Base-by-base conservation (phyloP, 2,329 filamentous ascomycete genomes). In the Daldinia sp. region DNA sequence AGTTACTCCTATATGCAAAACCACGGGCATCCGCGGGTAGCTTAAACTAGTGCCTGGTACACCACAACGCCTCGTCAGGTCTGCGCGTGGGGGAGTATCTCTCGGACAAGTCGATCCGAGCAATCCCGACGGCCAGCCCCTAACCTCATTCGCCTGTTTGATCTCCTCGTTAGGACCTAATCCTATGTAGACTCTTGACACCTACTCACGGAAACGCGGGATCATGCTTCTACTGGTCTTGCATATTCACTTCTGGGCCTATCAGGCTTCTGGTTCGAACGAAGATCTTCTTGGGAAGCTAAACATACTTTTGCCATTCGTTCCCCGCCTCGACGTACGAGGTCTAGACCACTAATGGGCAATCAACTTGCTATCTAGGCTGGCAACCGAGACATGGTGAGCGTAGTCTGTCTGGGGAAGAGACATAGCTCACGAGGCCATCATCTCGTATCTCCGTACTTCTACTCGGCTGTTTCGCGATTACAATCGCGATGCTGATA, bases 141-240 rank as follows among this genome's bases (percentile, higher is more conserved):
- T 35, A 46, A 35, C 41, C 65, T 67, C 58, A 59, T 53, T 57
- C 35, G 23, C 26, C 65, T 62, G 65, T 69, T 69, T 73, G 69
- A 50, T 61, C 23, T 39, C 28, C 12, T 20, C 54, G 18, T 63
- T 63, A 56, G 63, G 57, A 18, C 53, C 23, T 44, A 65, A 65
- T 15, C 33, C 15, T 63, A 18, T 46, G 35, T 63, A 50, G 63
- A 48, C 30, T 26, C 54, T 62, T 64, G 51, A 55, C 48, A 61
- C 15, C 64, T 72, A 58, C 59, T 60, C 69, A 68, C 65, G 37
- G 63, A 48, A 64, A 58, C 26, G 39, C 72, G 73, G 75, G 63
- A 64, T 20, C 65, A 65, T 68, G 70, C 75, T 74, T 73, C 65
- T 68, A 56, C 64, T 64, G 69, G 66, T 66, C 64, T 73, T 66